A percentile compares a stretch with the other conserved stretches of the same genome.
Conservation (phyloP, 208 protist species). For the Ichthyophonus hoferi region DNA sequence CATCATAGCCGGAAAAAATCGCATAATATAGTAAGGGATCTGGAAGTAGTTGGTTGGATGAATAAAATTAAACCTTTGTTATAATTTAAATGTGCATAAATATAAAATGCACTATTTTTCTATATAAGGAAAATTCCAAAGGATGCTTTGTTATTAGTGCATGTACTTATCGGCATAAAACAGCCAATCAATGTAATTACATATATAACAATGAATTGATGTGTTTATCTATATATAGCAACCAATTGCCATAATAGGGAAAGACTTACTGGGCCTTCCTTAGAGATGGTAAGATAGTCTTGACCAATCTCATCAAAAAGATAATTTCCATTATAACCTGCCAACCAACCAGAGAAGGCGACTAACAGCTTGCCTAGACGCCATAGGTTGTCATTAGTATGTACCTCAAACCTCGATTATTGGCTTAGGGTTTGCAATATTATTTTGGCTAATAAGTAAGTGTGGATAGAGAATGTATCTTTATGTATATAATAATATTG, state of each 20-base stretch:
- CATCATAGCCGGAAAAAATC: not conserved
- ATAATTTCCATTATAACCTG: conserved; percentile 39
- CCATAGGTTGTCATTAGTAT: not conserved
- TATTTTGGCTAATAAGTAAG: not conserved
- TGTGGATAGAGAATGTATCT: not conserved
- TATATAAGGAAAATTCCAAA: no score
- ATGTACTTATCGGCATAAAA: no score
- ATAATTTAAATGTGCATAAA: not conserved
- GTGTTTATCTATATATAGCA: not conserved
- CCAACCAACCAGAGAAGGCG: not conserved
- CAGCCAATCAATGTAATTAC: not conserved
- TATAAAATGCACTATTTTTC: not conserved
- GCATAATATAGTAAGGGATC: not conserved
- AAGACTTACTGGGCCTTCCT: not conserved
- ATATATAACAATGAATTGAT: not conserved
- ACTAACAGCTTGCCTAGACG: conserved; percentile 32
- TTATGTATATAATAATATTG: not conserved
- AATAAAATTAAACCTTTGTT: not conserved
- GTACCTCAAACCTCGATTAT: not conserved
- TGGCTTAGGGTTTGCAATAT: no score
- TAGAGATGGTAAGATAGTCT: not conserved
- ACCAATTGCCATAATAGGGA: not conserved
- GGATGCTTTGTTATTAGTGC: no score
- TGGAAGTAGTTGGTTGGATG: not conserved
- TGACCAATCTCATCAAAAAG: conserved; percentile 41